Evolutionary conservation across 2,329 filamentous ascomycete species (phyloP).

Genomic region (Simplicillium aogashimaense): DNA sequence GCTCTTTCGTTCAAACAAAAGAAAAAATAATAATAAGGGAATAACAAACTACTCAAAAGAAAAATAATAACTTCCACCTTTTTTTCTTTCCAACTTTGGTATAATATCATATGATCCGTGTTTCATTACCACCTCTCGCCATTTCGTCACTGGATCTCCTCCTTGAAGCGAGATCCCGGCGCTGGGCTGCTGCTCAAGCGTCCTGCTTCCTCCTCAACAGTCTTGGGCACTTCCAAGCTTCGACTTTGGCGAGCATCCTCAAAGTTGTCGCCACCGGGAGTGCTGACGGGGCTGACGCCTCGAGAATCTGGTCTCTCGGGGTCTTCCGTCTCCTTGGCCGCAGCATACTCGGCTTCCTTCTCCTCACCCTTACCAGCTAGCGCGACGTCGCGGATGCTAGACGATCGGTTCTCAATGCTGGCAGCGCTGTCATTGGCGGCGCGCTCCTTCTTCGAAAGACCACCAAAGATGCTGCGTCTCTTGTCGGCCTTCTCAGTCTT

Average conservation of each 20-base stretch:
- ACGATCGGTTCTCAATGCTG: conserved; percentile 29
- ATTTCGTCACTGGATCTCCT: conserved; percentile 34
- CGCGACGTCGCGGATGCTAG: conserved; percentile 36
- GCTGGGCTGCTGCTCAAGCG: conserved; percentile 40
- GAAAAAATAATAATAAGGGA: too few relatives aligned
- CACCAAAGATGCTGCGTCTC: conserved; percentile 37
- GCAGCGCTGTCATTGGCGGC: conserved; percentile 29
- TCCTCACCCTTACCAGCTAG: conserved; percentile 27
- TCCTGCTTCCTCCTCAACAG: conserved; percentile 20
- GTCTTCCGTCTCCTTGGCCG: background rate
- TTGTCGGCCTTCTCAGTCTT: conserved; percentile 12
- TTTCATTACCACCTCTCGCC: too few relatives aligned
- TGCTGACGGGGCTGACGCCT: conserved; percentile 27
- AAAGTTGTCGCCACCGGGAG: conserved; percentile 21
- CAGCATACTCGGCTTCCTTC: conserved; percentile 12
- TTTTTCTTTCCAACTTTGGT: too few relatives aligned
- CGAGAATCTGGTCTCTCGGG: conserved; percentile 16
- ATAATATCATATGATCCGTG: too few relatives aligned
- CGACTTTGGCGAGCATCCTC: conserved; percentile 8
- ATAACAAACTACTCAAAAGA: too few relatives aligned
- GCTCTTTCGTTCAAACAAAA: too few relatives aligned
- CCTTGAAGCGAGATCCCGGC: conserved; percentile 48
- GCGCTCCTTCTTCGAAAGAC: conserved; percentile 29
- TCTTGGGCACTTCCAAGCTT: conserved; percentile 15
- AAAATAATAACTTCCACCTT: too few relatives aligned